Evolutionary conservation across 2,329 filamentous ascomycete species (phyloP).

Genomic region (Truncatella angustata): DNA sequence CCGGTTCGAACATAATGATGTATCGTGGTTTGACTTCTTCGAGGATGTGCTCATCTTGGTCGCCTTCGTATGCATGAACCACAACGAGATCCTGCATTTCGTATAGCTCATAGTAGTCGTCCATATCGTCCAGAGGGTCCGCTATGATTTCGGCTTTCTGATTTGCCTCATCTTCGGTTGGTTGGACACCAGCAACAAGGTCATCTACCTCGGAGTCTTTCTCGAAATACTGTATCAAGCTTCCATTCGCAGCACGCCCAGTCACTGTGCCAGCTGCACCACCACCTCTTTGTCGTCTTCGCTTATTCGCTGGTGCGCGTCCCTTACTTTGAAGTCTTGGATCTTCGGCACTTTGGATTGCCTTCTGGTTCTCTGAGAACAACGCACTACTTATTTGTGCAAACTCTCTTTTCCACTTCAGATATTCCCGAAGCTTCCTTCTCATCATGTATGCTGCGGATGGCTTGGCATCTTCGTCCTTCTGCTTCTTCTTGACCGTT

Average conservation of each 20-base stretch:
- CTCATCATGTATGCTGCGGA: conserved; percentile 90
- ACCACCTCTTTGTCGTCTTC: conserved; percentile 80
- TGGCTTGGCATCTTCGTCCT: conserved; percentile 54
- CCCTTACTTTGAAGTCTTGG: conserved; percentile 51
- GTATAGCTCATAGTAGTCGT: conserved; percentile 87
- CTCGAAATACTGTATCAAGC: conserved; percentile 76
- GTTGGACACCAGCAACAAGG: conserved; percentile 77
- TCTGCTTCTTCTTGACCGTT: conserved; percentile 33
- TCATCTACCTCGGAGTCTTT: conserved; percentile 78
- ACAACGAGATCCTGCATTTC: conserved; percentile 87
- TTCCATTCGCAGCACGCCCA: conserved; percentile 69
- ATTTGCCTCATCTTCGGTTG: conserved; percentile 72
- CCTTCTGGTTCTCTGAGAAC: conserved; percentile 77
- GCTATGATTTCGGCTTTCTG: conserved; percentile 72
- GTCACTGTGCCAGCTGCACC: conserved; percentile 57
- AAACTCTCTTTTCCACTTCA: conserved; percentile 89
- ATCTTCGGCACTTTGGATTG: conserved; percentile 66
- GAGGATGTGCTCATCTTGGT: conserved; percentile 93
- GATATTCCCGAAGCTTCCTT: conserved; percentile 78
- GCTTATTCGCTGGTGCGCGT: conserved; percentile 77
- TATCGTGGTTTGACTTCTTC: conserved; percentile 92
- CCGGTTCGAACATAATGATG: conserved; percentile 98
- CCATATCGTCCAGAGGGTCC: conserved; percentile 87
- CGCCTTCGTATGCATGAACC: conserved; percentile 90
- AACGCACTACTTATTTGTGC: conserved; percentile 77